Evolutionary conservation across 1,139 yeast species (phyloP).

Genomic region (Scheffersomyces segobiensis): DNA sequence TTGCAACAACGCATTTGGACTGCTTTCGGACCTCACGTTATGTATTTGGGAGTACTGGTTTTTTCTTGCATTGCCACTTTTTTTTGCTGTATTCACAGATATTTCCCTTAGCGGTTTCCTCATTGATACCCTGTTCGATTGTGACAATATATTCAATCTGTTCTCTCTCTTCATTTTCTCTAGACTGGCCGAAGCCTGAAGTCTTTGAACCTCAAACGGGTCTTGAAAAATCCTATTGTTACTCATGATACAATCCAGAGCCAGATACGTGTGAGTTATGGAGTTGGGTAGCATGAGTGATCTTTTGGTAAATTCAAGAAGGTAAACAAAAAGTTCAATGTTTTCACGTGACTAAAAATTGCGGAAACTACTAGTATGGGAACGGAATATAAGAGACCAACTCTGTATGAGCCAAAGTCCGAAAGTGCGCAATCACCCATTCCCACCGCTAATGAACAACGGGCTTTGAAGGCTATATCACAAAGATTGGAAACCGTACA

Average conservation of each 20-base stretch:
- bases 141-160: conserved; percentile 6
- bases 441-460: neutral
- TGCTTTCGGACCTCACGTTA: too few relatives aligned
- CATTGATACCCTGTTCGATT: neutral
- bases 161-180: conserved; percentile 16
- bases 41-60: neutral
- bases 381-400: too few relatives aligned
- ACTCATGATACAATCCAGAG: neutral
- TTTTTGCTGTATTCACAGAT: neutral
- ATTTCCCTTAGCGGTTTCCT: neutral
- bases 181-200: conserved; percentile 15
- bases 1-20: neutral
- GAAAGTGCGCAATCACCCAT: too few relatives aligned
- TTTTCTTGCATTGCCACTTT: neutral
- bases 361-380: too few relatives aligned
- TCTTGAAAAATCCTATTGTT: conserved; percentile 8
- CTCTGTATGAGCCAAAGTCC: too few relatives aligned
- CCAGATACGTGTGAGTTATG: neutral
- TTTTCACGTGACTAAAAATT: too few relatives aligned
- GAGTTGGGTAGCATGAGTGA: neutral
- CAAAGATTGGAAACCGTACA: neutral
- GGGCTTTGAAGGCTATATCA: neutral
- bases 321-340: too few relatives aligned
- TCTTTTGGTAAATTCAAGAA: neutral
- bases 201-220: conserved; percentile 17